Conservation (phyloP, 257 asterid genomes). For the Plantago elongata region DNA sequence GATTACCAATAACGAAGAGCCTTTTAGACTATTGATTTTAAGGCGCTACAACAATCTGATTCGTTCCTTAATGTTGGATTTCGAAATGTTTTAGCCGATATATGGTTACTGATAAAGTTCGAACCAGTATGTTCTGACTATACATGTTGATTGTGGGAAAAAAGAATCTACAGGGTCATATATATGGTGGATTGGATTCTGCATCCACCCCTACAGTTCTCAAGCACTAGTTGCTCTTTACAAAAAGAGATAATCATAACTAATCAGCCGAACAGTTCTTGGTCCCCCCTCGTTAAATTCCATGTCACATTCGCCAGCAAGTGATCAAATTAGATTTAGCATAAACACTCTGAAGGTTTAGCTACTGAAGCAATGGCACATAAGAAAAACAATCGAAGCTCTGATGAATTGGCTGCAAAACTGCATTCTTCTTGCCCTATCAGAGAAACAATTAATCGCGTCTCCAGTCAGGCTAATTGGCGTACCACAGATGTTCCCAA, state of each 20-base stretch:
- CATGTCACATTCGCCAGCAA: neutral
- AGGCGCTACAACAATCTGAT: no score
- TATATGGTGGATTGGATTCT: neutral
- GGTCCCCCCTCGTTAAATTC: constrained; percentile 15
- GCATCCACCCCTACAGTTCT: neutral
- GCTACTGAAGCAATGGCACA: constrained; percentile 24
- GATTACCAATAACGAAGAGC: no score
- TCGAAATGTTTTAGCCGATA: neutral
- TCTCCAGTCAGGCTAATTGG: neutral
- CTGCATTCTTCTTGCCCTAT: constrained; percentile 31
- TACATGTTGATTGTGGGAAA: neutral
- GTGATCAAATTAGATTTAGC: constrained; percentile 2
- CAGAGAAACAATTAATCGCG: constrained; percentile 12
- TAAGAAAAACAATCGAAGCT: constrained; percentile 13
- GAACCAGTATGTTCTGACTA: neutral
- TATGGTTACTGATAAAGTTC: neutral
- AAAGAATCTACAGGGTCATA: no score
- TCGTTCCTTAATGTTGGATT: no score
- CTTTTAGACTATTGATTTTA: no score
- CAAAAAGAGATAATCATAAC: constrained; percentile 13
- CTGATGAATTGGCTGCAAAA: constrained; percentile 24
- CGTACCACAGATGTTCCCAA: neutral
- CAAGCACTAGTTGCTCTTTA: constrained; percentile 1
- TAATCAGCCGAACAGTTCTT: neutral
- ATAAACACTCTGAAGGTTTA: neutral